phyloP scores from a whole-genome alignment of 139 green algal species.

The Coelastrella sp. region DNA sequence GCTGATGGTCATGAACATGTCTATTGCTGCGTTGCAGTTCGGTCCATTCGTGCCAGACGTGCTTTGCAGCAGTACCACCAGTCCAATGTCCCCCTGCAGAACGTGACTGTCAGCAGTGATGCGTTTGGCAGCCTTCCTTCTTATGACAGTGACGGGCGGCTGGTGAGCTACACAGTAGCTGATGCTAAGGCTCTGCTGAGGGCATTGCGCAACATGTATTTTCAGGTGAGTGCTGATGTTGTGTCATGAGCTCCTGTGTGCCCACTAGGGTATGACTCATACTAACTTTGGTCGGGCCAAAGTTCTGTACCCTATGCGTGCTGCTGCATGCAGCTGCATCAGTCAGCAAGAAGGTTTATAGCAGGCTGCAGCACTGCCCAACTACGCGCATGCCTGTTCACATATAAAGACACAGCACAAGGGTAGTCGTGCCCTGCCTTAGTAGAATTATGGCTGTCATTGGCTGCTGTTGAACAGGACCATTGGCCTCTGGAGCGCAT shows the following conservation, averaged over 20 bases:
- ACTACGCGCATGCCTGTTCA: too few species aligned
- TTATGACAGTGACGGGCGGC: slow-evolving; percentile 14
- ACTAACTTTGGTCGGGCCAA: too few species aligned
- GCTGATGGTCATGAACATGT: too few species aligned
- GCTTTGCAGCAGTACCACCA: slow-evolving; percentile 32
- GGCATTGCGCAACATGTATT: slow-evolving; percentile 20
- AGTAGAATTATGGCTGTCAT: neutral
- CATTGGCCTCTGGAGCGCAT: slow-evolving; percentile 37
- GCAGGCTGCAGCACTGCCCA: too few species aligned
- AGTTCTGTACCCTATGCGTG: too few species aligned
- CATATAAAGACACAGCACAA: too few species aligned
- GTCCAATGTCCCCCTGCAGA: slow-evolving; percentile 7
- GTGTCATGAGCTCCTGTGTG: too few species aligned
- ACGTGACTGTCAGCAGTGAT: slow-evolving; percentile 30
- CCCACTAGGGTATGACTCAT: too few species aligned
- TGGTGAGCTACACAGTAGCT: slow-evolving; percentile 25
- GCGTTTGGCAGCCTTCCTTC: slow-evolving; percentile 16
- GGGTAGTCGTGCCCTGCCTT: neutral
- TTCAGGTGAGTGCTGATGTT: slow-evolving; percentile 5
- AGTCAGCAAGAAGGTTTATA: too few species aligned
- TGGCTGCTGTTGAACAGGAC: slow-evolving; percentile 5
- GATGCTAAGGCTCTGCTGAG: slow-evolving; percentile 23
- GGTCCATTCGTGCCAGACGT: slow-evolving; percentile 10
- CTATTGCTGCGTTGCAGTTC: neutral
- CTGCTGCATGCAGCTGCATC: too few species aligned